Base-by-base conservation (phyloP, 2,329 filamentous ascomycete genomes). In the Beauveria bassiana region DNA sequence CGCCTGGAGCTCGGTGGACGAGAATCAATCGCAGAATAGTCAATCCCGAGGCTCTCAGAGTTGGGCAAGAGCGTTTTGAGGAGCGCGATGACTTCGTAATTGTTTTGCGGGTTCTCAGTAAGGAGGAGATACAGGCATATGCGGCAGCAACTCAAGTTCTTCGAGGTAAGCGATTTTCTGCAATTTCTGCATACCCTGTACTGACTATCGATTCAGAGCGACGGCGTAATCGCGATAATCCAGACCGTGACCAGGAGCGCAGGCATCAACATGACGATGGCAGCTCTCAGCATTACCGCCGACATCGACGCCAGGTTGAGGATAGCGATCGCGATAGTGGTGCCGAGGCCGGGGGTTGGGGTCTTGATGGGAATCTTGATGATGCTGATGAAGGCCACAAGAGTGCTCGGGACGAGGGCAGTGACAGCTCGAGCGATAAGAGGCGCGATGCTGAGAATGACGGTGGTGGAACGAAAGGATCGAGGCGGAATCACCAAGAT, bases 81-180 rank as follows among this genome's bases (percentile, higher is more conserved):
- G 90, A 96, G 68, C 85, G 92, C n/a, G 85, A 92, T 63, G 92
- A 96, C 70, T 96, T 92, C 73, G 92, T 98, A 63, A 96, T 97
- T 72, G 92, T 97, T 2, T 79, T 98, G 61, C 82, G 93, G 61
- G 93, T 97, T 8, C 74, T 98, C 71, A 90, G 86, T 53, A 90
- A 89, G 73, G 90, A 96, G 67, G 92, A 98, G 70, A 96, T 98
- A 61, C 89, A 96, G 73, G 87, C 86, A 40, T 92, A 96, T 70
- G 91, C 92, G 14, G 83, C 87, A 65, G 88, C 88, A 54, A 97
- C 93, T 10, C 86, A 87, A 66, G 85, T 91, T 70, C 84, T 97
- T 64, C 84, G 92, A 84, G 89, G 89, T 91, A 78, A 70, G 82
- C 73, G 26, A 34, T 9, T 1, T 10, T 50, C 28, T 12, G 22